phyloP scores from a whole-genome alignment of 257 asterid species.

The Eustoma russellianum region DNA sequence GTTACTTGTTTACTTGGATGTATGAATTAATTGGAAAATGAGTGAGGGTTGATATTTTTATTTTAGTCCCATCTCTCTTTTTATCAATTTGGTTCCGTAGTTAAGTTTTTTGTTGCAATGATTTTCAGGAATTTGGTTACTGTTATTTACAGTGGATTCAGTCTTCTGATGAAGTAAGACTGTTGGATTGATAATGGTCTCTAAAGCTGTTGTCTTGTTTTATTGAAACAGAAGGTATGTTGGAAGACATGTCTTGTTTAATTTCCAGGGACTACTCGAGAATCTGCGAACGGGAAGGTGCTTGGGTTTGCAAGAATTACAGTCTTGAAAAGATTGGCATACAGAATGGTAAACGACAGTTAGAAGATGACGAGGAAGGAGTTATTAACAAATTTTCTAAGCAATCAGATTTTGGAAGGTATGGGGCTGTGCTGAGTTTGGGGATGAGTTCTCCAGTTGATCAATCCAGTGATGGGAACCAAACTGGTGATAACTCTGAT shows the following conservation, averaged over 20 bases:
- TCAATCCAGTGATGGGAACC: slow-evolving; percentile 17
- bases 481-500: slow-evolving; percentile 42
- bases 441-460: slow-evolving; percentile 22
- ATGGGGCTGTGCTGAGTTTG: slow-evolving; percentile 20
- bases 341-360: slow-evolving; percentile 43
- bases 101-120: slow-evolving; percentile 4
- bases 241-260: slow-evolving; percentile 67
- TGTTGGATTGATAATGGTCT: slow-evolving; percentile 10
- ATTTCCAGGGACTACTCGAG: slow-evolving; percentile 55
- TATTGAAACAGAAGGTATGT: slow-evolving; percentile 48
- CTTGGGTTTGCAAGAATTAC: slow-evolving; percentile 56
- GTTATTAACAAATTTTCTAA: slow-evolving; percentile 39
- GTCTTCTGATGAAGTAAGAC: slow-evolving; percentile 16
- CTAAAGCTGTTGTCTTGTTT: slow-evolving; percentile 18
- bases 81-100: slow-evolving; percentile 4
- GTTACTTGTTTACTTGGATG: slow-evolving; percentile 7
- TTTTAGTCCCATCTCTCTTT: not conserved
- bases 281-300: slow-evolving; percentile 43
- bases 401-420: slow-evolving; percentile 17
- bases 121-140: slow-evolving; percentile 10
- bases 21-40: not conserved
- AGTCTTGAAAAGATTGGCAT: slow-evolving; percentile 35
- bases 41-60: slow-evolving; percentile 1
- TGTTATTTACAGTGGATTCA: slow-evolving; percentile 21
- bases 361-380: slow-evolving; percentile 37